Evolutionary conservation across 2,329 filamentous ascomycete genomes (phyloP), one percentile per base, ranked within the genome.

Genomic region (Exophiala sp.): DNA sequence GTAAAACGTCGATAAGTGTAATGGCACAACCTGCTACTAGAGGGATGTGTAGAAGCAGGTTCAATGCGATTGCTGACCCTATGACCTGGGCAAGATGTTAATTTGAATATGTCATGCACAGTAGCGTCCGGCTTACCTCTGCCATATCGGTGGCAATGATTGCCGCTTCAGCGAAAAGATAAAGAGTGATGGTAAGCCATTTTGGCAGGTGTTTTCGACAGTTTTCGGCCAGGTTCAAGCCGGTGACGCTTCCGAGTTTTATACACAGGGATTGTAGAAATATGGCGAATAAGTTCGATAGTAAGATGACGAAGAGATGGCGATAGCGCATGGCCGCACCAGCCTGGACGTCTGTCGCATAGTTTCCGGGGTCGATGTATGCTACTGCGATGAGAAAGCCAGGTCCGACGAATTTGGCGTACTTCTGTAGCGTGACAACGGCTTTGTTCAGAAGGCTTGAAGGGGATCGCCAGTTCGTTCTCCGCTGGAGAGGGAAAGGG

Each of bases 111-210:
- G 46, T 9, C 24, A 20, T 7, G 34, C 14, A 7, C 12, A 24
- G n/a, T 29, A 40, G 33, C 8, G 33, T 3, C 7, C 34, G 39
- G n/a, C 70, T 60, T 63, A 80, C 80, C 70, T 88, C 85, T 52
- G 85, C 85, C 59, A 88, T 82, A 66, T 88, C 85, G 0, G 85
- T 88, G 0, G 85, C 85, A 49, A 88, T 83, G 53, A 88, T 88
- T 55, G 85, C 84, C 3, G 78, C 71, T 67, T 88, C 85, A 1
- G 84, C 80, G 58, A 88, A 72, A 16, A 77, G 67, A 63, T 88
- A 88, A 2, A 88, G 72, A 14, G 75, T 64, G 41, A 79, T 77
- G 57, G 84, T 86, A 51, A 88, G 65, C 85, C 85, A 88, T 60
- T 72, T 73, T 1, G 85, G 85, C 11, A 87, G 74, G 65, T 85